These are phyloP conservation scores for Talaromyces liani DNA, from an alignment of 495 filamentous ascomycete species.

Conservation along the genomic window DNA sequence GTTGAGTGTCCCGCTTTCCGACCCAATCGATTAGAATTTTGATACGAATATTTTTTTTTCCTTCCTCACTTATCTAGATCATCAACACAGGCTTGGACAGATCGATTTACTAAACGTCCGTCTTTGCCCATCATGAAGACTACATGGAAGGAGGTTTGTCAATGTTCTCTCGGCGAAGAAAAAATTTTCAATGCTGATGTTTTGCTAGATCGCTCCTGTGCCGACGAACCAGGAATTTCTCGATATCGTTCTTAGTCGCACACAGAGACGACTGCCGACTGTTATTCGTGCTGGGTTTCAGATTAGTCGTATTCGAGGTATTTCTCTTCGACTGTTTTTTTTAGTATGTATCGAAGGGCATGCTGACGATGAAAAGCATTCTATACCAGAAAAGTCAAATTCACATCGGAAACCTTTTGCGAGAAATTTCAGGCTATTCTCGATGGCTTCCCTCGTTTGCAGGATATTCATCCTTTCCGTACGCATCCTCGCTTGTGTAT, in stretches of 20 bases:
- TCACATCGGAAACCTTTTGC: conserved; percentile 92
- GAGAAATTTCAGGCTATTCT: conserved; percentile 88
- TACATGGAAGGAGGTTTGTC: conserved; percentile 57
- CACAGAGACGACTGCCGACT: conserved; percentile 88
- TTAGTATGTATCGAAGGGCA: no score
- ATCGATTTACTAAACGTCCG: neutral
- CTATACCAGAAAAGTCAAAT: conserved; percentile 98
- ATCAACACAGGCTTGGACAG: neutral
- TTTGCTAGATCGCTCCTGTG: conserved; percentile 68
- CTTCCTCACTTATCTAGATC: neutral
- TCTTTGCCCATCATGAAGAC: conserved; percentile 56
- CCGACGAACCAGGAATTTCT: conserved; percentile 92
- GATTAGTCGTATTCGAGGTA: conserved; percentile 87
- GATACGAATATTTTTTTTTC: conserved; percentile 12
- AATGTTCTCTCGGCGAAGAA: neutral
- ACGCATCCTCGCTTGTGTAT: conserved; percentile 42
- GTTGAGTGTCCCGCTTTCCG: conserved; percentile 7
- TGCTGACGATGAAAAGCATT: conserved; percentile 49
- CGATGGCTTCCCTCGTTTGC: conserved; percentile 86
- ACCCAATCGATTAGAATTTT: conserved; percentile 8
- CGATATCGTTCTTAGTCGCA: conserved; percentile 91
- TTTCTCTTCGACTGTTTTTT: no score
- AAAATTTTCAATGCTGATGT: conserved; percentile 19
- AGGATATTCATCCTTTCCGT: conserved; percentile 96
- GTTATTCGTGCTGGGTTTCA: conserved; percentile 96